Evolutionary conservation across 2,329 filamentous ascomycete species (phyloP).

Genomic region (Fusarium palustre): DNA sequence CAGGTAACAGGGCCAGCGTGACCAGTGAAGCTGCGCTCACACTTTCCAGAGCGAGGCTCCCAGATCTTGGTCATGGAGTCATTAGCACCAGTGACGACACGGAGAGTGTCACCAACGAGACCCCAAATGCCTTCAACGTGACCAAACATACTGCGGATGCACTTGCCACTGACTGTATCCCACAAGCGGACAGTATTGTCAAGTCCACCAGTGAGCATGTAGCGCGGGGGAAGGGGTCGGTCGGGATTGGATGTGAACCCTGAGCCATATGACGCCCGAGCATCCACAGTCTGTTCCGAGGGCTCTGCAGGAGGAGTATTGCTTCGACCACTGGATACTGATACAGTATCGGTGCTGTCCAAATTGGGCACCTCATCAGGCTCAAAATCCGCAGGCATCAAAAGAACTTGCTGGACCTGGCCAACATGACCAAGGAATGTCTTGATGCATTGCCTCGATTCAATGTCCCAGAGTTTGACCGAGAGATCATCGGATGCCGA

Average conservation of each 20-base stretch:
- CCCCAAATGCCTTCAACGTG: conserved; percentile 98
- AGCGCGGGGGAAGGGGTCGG: conserved; percentile 82
- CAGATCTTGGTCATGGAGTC: conserved; percentile 95
- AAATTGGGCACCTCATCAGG: conserved; percentile 73
- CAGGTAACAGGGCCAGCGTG: conserved; percentile 94
- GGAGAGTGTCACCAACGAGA: conserved; percentile 86
- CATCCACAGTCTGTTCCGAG: conserved; percentile 54
- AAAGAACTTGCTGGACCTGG: conserved; percentile 91
- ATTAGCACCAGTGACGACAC: conserved; percentile 89
- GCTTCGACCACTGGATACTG: conserved; percentile 62
- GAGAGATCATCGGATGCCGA: conserved; percentile 95
- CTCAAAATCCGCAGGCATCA: conserved; percentile 88
- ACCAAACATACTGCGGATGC: conserved; percentile 92
- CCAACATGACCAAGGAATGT: conserved; percentile 91
- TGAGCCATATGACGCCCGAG: conserved; percentile 68
- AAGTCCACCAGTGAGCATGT: conserved; percentile 92
- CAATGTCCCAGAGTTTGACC: conserved; percentile 92
- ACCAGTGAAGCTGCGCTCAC: conserved; percentile 91
- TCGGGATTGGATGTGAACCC: conserved; percentile 70
- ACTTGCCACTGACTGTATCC: conserved; percentile 85
- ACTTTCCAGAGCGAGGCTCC: conserved; percentile 91
- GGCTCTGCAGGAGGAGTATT: conserved; percentile 52
- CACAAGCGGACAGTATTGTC: conserved; percentile 93
- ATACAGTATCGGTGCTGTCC: conserved; percentile 66
- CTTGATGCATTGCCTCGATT: conserved; percentile 81